Evolutionary conservation across 2,329 filamentous ascomycete genomes (phyloP).

Genomic region (Penicillium griseofulvum): DNA sequence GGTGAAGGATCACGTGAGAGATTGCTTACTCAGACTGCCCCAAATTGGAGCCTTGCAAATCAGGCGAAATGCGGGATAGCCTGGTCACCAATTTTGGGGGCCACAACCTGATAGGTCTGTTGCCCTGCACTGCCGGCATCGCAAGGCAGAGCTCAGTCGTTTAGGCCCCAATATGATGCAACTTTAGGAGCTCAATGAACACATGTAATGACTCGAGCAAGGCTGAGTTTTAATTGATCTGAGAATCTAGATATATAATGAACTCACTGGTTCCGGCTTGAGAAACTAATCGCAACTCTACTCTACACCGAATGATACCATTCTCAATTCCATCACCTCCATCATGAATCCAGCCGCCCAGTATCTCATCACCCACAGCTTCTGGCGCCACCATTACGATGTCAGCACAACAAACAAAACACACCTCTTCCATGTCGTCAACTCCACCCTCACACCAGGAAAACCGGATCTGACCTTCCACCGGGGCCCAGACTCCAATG

Average conservation of each 20-base stretch:
- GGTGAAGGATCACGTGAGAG: background rate
- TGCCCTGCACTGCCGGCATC: constrained; percentile 1
- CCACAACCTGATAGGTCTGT: background rate
- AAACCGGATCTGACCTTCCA: constrained; percentile 38
- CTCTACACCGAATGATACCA: background rate
- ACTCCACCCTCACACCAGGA: constrained; percentile 27
- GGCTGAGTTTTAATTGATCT: background rate
- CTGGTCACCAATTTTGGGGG: background rate
- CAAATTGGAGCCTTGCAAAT: background rate
- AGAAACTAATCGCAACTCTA: background rate
- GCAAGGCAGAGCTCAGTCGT: background rate
- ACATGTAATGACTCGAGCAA: background rate
- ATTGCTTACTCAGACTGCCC: background rate
- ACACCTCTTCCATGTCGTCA: constrained; percentile 28
- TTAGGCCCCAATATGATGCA: background rate
- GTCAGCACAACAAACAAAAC: constrained; percentile 19
- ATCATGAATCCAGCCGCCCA: constrained; percentile 5
- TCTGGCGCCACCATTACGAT: constrained; percentile 24
- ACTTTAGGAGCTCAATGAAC: background rate
- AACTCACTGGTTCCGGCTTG: background rate
- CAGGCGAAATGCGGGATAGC: background rate
- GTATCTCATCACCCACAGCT: constrained; percentile 26
- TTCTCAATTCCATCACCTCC: background rate
- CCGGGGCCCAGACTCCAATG: constrained; percentile 24
- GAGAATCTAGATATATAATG: background rate